These are phyloP conservation scores for Ophiostoma australiae DNA, from an alignment of 2,329 filamentous ascomycete genomes.

Conservation along the genomic window DNA sequence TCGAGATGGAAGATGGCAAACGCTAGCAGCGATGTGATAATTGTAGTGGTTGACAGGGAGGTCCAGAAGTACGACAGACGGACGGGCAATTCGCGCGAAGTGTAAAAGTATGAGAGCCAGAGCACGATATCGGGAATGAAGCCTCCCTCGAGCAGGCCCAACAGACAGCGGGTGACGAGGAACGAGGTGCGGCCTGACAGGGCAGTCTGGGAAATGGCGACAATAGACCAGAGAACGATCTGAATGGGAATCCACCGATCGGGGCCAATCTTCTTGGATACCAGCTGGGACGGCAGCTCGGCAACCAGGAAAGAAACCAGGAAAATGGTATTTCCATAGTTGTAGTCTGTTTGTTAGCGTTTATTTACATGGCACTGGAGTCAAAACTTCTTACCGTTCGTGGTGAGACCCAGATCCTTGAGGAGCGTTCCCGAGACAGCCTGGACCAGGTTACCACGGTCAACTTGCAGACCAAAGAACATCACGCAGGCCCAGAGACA, in stretches of 20 bases:
- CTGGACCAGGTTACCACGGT: conserved; percentile 38
- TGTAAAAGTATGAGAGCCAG: conserved; percentile 37
- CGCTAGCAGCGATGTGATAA: conserved; percentile 35
- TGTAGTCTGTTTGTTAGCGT: conserved; percentile 37
- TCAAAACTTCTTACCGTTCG: conserved; percentile 29
- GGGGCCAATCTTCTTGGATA: conserved; percentile 47
- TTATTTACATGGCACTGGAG: no score
- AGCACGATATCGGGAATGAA: conserved; percentile 37
- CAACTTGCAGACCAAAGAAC: conserved; percentile 38
- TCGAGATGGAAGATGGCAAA: conserved; percentile 36
- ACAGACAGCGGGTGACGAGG: conserved; percentile 32
- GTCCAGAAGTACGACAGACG: conserved; percentile 36
- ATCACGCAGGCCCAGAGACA: conserved; percentile 35
- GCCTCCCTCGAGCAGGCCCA: conserved; percentile 35
- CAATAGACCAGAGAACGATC: conserved; percentile 35
- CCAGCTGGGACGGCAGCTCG: conserved; percentile 58
- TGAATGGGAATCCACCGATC: conserved; percentile 37
- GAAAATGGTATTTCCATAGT: conserved; percentile 52
- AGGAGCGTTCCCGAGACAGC: conserved; percentile 37
- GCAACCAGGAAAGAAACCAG: conserved; percentile 50
- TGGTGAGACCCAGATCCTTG: conserved; percentile 32
- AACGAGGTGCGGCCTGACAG: conserved; percentile 33
- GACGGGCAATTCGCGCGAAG: conserved; percentile 33
- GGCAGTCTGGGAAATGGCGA: conserved; percentile 34
- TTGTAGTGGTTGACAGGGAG: conserved; percentile 32